phyloP scores from a whole-genome alignment of 2,329 filamentous ascomycete genomes.

The Albophoma yamanashiensis region DNA sequence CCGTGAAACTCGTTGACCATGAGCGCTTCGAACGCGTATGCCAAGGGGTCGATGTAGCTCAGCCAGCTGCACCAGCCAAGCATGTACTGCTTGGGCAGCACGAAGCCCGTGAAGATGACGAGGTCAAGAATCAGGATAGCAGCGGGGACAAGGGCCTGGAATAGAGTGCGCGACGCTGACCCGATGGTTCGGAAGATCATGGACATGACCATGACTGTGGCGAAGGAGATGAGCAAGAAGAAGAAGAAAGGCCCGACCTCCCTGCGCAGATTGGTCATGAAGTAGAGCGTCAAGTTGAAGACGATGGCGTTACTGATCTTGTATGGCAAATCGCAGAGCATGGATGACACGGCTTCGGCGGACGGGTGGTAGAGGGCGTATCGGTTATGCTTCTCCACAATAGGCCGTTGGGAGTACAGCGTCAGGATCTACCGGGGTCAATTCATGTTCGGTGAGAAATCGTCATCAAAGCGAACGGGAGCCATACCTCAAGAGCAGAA shows the following conservation, averaged over 20 bases:
- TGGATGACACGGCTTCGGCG: constrained; percentile 77
- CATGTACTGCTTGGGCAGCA: constrained; percentile 58
- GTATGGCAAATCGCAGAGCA: constrained; percentile 78
- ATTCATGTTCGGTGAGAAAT: background rate
- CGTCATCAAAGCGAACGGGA: background rate
- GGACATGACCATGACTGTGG: constrained; percentile 66
- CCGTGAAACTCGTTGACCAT: constrained; percentile 75
- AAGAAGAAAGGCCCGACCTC: constrained; percentile 74
- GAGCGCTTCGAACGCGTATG: constrained; percentile 70
- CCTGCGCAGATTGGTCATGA: constrained; percentile 72
- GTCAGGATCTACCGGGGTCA: constrained; percentile 52
- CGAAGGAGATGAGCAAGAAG: constrained; percentile 68
- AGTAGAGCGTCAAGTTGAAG: constrained; percentile 78
- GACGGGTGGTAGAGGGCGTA: constrained; percentile 88
- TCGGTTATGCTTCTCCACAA: constrained; percentile 80
- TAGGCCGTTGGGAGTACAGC: constrained; percentile 78
- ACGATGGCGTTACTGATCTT: constrained; percentile 59
- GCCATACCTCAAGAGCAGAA: constrained; percentile 57
- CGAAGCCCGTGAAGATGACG: constrained; percentile 62
- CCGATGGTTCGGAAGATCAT: constrained; percentile 79
- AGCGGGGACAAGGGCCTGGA: constrained; percentile 51
- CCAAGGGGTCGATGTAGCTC: constrained; percentile 68
- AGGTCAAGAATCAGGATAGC: constrained; percentile 53
- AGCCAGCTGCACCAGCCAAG: constrained; percentile 75
- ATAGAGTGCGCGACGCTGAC: constrained; percentile 61